Evolutionary conservation across 2,329 filamentous ascomycete species (phyloP).

Genomic region (Alternaria sp.): DNA sequence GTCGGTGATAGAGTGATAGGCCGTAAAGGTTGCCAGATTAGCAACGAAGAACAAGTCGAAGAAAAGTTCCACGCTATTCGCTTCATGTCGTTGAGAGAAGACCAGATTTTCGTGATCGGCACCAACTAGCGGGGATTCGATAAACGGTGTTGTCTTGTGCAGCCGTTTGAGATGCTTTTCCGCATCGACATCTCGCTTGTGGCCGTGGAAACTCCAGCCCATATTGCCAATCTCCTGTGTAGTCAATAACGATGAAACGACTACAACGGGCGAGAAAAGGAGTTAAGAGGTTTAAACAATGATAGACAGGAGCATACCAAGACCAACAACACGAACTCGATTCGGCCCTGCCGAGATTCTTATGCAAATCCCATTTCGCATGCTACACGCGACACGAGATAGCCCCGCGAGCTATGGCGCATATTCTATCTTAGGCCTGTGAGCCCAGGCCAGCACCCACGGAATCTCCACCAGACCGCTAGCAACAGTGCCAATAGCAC

Average conservation of each 20-base stretch:
- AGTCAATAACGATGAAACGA: not conserved
- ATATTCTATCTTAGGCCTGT: slow-evolving; percentile 9
- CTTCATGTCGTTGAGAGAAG: slow-evolving; percentile 52
- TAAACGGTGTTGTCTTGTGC: slow-evolving; percentile 46
- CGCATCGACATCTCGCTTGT: slow-evolving; percentile 40
- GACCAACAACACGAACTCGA: not conserved
- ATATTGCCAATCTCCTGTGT: slow-evolving; percentile 22
- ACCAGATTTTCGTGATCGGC: slow-evolving; percentile 49
- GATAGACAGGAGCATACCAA: slow-evolving; percentile 5
- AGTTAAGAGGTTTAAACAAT: not conserved
- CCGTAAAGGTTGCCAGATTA: slow-evolving; percentile 52
- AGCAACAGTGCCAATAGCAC: slow-evolving; percentile 16
- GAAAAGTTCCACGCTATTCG: slow-evolving; percentile 51
- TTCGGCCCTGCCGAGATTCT: slow-evolving; percentile 8
- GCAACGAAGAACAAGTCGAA: slow-evolving; percentile 47
- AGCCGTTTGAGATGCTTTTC: slow-evolving; percentile 48
- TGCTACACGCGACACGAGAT: slow-evolving; percentile 8
- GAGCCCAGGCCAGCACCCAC: not conserved
- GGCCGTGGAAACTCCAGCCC: slow-evolving; percentile 46
- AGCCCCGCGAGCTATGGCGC: slow-evolving; percentile 6
- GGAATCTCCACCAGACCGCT: slow-evolving; percentile 5
- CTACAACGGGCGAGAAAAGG: not conserved
- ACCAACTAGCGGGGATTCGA: slow-evolving; percentile 48
- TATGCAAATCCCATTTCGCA: slow-evolving; percentile 13
- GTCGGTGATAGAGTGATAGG: slow-evolving; percentile 52